Evolutionary conservation across 169 alveolate genomes (phyloP), one percentile per base, ranked within the genome.

Genomic region (Plasmodium vivax): DNA sequence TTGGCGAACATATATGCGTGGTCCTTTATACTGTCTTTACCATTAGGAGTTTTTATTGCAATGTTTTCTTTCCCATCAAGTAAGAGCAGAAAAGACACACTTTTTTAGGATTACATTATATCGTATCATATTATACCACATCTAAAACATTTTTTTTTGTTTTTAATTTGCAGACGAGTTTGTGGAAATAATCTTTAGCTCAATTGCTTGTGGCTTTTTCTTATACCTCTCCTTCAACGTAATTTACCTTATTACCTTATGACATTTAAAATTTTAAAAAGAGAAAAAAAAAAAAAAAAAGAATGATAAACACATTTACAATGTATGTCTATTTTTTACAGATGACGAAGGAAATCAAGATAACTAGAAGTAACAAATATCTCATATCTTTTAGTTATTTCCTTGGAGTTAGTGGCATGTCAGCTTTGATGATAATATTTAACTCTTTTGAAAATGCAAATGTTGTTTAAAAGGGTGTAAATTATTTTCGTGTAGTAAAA

Each of bases 321-420:
- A 58, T 27, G 36, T 77, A 54, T 85, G 43, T 41, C 51, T 85
- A 41, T 75, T 85, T 75, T 71, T 85, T 77, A 85, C 45, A 85
- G 93, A 85, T 85, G 93, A 85, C 93, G 56, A 85, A 85, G 74
- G 93, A 85, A 19, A 85, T 85, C 54, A 85, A 47, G 71, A 45
- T 85, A 77, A 85, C 93, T 14, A 85, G 75, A 79, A 38, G 19
- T 74, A 85, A 85, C 85, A 85, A 85, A 56, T 38, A 75, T 45
- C 80, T 47, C 47, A 58, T 85, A 74, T 85, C 93, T 75, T 85
- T 71, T 75, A 85, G 93, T 43, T 85, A 85, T 56, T 85, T 85
- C 85, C 85, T 85, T 54, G 93, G 93, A 85, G 93, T 85, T 45
- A 34, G 87, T 75, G 85, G 93, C 58, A 85, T 85, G 93, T 85